Percentiles rank a stretch among this genome's conserved stretches.
These are phyloP conservation scores for Phaseolus lunatus DNA, from an alignment of 306 rosid species.

Conservation along the genomic window DNA sequence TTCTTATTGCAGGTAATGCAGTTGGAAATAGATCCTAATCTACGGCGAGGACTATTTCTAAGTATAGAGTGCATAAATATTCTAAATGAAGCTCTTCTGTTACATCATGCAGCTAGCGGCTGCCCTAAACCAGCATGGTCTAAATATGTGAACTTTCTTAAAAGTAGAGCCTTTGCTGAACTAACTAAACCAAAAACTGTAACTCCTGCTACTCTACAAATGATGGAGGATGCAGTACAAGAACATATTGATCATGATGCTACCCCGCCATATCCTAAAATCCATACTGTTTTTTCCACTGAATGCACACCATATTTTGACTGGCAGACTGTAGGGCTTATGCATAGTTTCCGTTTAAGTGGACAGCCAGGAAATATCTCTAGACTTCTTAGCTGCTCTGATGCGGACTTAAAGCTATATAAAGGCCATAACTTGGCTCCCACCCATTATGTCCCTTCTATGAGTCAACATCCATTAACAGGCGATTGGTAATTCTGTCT, in stretches of 20 bases:
- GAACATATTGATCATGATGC: conserved; percentile 22
- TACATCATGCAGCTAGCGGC: conserved; percentile 42
- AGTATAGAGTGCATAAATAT: conserved; percentile 50
- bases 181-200: conserved; percentile 41
- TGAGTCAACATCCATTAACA: conserved; percentile 48
- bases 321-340: conserved; percentile 51
- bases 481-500: conserved; percentile 47
- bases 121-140: conserved; percentile 50
- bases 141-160: conserved; percentile 45
- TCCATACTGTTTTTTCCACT: conserved; percentile 46
- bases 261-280: conserved; percentile 34
- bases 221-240: conserved; percentile 35
- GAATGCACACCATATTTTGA: conserved; percentile 48
- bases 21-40: conserved; percentile 42
- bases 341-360: conserved; percentile 45
- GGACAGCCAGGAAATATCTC: conserved; percentile 52
- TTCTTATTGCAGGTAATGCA: conserved; percentile 37
- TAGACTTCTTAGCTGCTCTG: conserved; percentile 50
- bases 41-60: conserved; percentile 40
- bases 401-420: conserved; percentile 43
- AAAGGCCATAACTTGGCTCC: conserved; percentile 50
- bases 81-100: conserved; percentile 44
- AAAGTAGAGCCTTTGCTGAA: conserved; percentile 45
- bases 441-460: conserved; percentile 48
- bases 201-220: conserved; percentile 46